Base-by-base conservation (phyloP, 495 filamentous ascomycete species). In the Daldinia concentrica region DNA sequence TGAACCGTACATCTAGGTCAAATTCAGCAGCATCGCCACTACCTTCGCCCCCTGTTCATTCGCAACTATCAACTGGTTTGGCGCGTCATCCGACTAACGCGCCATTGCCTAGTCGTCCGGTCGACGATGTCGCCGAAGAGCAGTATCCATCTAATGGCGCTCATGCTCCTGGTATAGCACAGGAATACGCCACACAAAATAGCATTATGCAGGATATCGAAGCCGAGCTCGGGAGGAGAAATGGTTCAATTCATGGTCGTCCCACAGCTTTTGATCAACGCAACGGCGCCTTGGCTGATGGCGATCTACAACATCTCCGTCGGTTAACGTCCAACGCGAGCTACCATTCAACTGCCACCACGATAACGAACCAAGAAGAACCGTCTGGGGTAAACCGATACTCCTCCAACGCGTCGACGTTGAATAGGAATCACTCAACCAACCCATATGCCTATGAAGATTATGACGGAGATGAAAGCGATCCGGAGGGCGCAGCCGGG, bases 401-500 rank as follows among this genome's bases (percentile, higher is more conserved):
- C 68, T 79, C 79, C 0, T 87, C 85, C 2, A 84, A 81, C 55
- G 83, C 85, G 6, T 84, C 84, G 5, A 85, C 84, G 3, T 52
- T 84, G 32, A 82, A 81, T 58, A 78, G 77, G 30, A 83, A 83
- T 54, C 74, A 78, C 61, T 77, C 75, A 12, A 74, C 68, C 26
- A 77, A 75, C 54, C 67, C 71, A 8, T 68, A 74, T 32, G 50
- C 80, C 1, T 75, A 77, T 5, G 78, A 79, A 43, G 72, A 78
- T 65, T 79, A 81, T 17, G 80, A 79, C 6, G 80, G 79, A 29
- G 84, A 95, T 66, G 92, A 93, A 29, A 97, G 93, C 73, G 95
- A 99, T 69, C 88, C 93, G 0, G 95, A 99, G 79, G 95, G 93
- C 27, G 91, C 91, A 22, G 93, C 92, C 27, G 95, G 95, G 1